Conservation (phyloP, 768 basidiomycete genomes). For the Chiua virens region DNA sequence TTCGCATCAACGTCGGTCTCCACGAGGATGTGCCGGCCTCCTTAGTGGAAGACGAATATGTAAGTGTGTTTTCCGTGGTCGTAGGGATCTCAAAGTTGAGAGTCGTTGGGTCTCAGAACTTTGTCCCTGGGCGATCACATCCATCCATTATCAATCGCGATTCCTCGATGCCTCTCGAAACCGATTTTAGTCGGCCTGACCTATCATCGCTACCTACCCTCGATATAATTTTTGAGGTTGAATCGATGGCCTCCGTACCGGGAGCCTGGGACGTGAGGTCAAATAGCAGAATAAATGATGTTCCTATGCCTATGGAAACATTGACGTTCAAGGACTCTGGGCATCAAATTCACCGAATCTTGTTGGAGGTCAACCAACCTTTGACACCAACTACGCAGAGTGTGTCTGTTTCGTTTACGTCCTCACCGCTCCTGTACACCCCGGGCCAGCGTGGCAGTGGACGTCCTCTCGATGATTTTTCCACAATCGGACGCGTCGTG, state of each 20-base stretch:
- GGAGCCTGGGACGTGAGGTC: not conserved
- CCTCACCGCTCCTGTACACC: not conserved
- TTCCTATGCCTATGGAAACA: not conserved
- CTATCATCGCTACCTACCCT: not conserved
- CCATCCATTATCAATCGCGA: no score
- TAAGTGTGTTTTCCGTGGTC: not conserved
- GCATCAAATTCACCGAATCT: not conserved
- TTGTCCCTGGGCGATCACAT: no score
- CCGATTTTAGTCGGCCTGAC: not conserved
- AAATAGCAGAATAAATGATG: no score
- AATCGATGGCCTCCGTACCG: not conserved
- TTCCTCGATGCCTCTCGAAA: not conserved
- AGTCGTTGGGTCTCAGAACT: no score
- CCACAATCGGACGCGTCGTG: not conserved
- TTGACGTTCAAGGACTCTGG: not conserved
- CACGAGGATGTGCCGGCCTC: not conserved
- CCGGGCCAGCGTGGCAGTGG: no score
- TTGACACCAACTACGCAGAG: not conserved
- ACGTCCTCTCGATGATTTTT: not conserved
- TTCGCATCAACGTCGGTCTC: not conserved
- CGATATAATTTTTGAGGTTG: not conserved
- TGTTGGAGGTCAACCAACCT: not conserved
- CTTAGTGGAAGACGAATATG: no score
- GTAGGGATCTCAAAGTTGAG: no score
- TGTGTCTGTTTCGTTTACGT: not conserved